These are phyloP conservation scores for Syncephalastrum sp. DNA, from an alignment of 371 early-diverging fungal genomes.

Conservation along the genomic window DNA sequence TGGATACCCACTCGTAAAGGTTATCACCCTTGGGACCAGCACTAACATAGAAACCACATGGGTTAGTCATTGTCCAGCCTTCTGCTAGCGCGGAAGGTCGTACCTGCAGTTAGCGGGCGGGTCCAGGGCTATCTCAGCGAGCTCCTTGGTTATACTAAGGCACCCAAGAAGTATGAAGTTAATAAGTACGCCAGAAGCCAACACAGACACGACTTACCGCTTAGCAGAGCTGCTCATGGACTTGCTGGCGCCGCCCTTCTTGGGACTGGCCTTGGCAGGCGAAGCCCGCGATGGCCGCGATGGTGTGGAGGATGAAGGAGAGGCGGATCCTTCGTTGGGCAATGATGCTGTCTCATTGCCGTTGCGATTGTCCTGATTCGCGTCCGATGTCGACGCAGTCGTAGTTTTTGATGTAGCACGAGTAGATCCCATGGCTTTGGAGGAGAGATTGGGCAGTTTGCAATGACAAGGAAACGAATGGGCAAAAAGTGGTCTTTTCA, in stretches of 20 bases:
- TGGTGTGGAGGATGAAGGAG: slow-evolving; percentile 19
- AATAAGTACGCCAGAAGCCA: neutral
- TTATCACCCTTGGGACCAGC: slow-evolving; percentile 97
- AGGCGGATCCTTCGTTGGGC: slow-evolving; percentile 2
- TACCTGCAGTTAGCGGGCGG: slow-evolving; percentile 94
- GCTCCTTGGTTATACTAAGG: slow-evolving; percentile 87
- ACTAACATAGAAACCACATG: slow-evolving; percentile 27
- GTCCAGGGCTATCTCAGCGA: slow-evolving; percentile 92
- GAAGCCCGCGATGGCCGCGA: slow-evolving; percentile 13
- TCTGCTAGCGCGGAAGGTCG: neutral
- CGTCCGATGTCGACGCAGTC: slow-evolving; percentile 7
- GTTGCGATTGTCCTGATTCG: slow-evolving; percentile 5
- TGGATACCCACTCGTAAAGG: slow-evolving; percentile 94
- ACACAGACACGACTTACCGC: slow-evolving; percentile 33
- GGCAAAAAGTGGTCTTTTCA: too few species aligned
- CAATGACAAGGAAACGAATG: too few species aligned
- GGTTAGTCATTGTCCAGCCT: neutral
- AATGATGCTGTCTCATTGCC: slow-evolving; percentile 11
- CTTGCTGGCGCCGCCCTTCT: slow-evolving; percentile 27
- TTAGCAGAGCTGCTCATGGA: slow-evolving; percentile 57
- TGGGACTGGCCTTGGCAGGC: slow-evolving; percentile 15
- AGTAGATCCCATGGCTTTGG: slow-evolving; percentile 24
- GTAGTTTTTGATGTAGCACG: slow-evolving; percentile 25
- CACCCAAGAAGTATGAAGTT: slow-evolving; percentile 4
- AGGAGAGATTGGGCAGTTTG: slow-evolving; percentile 4